These are phyloP conservation scores for Coelastrella sp. DNA, from an alignment of 139 green algal species.

Conservation along the genomic window DNA sequence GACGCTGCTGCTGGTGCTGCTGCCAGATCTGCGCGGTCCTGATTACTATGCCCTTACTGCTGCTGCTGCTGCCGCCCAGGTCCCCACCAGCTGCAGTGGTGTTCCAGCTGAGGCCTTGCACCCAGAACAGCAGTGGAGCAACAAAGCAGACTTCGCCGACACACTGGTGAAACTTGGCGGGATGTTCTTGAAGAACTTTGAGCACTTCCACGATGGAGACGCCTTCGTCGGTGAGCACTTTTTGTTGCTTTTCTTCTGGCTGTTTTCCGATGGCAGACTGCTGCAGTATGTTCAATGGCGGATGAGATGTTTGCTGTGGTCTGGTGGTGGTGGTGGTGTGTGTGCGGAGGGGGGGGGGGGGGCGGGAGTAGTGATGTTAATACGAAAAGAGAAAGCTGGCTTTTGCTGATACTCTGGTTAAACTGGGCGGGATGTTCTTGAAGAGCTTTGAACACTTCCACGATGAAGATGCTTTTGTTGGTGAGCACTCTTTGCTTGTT, in stretches of 20 bases:
- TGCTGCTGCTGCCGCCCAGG: conserved; percentile 52
- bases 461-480: neutral
- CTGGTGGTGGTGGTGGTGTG: no score
- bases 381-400: no score
- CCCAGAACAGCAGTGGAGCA: conserved; percentile 38
- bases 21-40: neutral
- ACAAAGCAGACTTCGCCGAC: conserved; percentile 24
- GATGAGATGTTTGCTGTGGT: no score
- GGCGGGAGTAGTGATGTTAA: no score
- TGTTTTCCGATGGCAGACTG: no score
- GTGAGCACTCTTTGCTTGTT: neutral
- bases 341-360: no score
- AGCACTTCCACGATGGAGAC: conserved; percentile 50
- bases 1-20: neutral
- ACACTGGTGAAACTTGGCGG: conserved; percentile 20
- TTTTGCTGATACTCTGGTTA: no score
- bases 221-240: neutral
- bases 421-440: no score
- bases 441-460: no score
- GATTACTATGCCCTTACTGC: neutral
- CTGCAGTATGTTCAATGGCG: no score
- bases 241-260: no score
- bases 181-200: conserved; percentile 51
- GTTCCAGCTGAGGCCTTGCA: conserved; percentile 16
- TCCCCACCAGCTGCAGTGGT: conserved; percentile 24